These are phyloP conservation scores for Colletotrichum sp. DNA, from an alignment of 2,329 filamentous ascomycete species.

Conservation along the genomic window DNA sequence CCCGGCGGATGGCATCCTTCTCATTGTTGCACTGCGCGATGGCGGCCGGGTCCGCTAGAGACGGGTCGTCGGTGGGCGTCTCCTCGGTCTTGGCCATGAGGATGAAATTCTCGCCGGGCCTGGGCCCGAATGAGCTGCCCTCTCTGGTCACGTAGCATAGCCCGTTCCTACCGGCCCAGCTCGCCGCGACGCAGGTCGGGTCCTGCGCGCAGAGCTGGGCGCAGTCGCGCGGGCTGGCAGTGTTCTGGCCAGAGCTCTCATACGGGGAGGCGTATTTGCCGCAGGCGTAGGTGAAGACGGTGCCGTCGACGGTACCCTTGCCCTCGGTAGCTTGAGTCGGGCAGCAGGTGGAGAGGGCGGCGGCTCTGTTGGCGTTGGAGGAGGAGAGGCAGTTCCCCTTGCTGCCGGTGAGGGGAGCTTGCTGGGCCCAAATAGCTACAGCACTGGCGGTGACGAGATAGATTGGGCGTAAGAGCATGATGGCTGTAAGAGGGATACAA, in stretches of 20 bases:
- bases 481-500: fast-evolving
- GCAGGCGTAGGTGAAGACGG: neutral
- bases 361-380: neutral
- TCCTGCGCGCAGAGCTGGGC: neutral
- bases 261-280: too few species aligned
- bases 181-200: neutral
- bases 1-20: neutral
- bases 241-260: too few species aligned
- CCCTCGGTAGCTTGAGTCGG: neutral
- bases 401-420: neutral
- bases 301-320: neutral
- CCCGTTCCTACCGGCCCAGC: neutral
- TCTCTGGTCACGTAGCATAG: neutral
- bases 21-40: neutral
- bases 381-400: neutral
- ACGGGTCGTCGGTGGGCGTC: neutral
- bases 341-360: neutral
- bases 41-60: fast-evolving
- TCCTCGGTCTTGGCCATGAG: neutral
- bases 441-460: neutral
- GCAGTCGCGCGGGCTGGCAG: neutral
- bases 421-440: neutral
- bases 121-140: neutral
- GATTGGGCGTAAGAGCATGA: neutral
- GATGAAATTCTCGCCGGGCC: too few species aligned